Conservation (phyloP, 2,329 filamentous ascomycete species). For the Pseudocercospora vitis region DNA sequence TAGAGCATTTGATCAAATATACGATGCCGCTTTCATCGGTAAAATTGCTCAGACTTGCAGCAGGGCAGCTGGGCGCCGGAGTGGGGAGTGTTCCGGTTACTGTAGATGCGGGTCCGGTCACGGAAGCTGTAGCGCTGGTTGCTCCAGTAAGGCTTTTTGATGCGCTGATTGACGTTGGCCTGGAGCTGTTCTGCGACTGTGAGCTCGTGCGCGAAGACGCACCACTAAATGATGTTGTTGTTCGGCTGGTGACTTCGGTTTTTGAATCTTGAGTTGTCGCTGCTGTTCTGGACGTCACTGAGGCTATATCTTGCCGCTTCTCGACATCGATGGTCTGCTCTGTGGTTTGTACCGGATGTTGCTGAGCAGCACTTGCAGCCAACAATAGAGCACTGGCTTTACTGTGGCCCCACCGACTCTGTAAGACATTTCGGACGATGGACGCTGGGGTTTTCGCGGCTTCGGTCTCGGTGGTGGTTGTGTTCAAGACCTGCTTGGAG, state of each 20-base stretch:
- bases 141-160: slow-evolving; percentile 10
- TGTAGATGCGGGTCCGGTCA: slow-evolving; percentile 11
- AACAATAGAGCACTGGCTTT: slow-evolving; percentile 3
- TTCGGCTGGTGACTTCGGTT: not conserved
- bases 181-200: slow-evolving; percentile 12
- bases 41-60: slow-evolving; percentile 22
- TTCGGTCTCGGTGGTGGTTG: slow-evolving; percentile 13
- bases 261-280: not conserved
- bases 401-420: not conserved
- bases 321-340: not conserved
- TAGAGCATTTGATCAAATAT: slow-evolving; percentile 34
- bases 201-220: not conserved
- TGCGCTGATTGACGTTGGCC: slow-evolving; percentile 8
- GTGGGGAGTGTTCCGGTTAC: slow-evolving; percentile 15
- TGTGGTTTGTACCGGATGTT: not conserved
- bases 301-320: not conserved
- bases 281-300: not conserved
- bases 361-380: not conserved
- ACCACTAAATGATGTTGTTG: not conserved
- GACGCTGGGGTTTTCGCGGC: slow-evolving; percentile 18
- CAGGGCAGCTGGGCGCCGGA: slow-evolving; percentile 29
- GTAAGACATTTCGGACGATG: not conserved
- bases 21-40: slow-evolving; percentile 28
- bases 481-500: slow-evolving; percentile 11
- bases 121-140: not conserved